Base-by-base conservation (phyloP, 2,329 filamentous ascomycete species). In the Apiospora koreana region DNA sequence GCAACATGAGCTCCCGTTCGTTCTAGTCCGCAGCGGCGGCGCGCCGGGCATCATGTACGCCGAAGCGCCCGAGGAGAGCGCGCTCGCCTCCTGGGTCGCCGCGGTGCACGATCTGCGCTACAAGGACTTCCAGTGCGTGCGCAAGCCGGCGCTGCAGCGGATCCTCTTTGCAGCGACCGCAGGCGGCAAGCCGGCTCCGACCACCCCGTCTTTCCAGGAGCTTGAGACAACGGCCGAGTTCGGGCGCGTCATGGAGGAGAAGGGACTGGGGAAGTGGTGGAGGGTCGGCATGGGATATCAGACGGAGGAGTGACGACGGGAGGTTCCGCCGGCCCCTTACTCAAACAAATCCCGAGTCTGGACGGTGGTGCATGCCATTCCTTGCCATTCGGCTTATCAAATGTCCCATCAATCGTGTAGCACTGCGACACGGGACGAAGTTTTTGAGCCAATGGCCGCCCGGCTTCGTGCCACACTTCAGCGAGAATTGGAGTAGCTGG, bases 21-120 rank as follows among this genome's bases (percentile, higher is more conserved):
- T 92, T 1, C 82, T 94, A 3, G 82, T 94, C 1, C 87, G 92
- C 35, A 90, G 87, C 72, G 92, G 92, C 14, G 89, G 90, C 1
- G 87, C 87, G 31, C 93, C 93, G 0, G 93, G 93, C 1, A 90
- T 95, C 74, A 94, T 95, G 92, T 93, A 94, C 77, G 92, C 91
- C 67, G 91, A 93, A 77, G 88, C 89, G 1, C 73, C 74, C 4
- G 81, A 85, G n/a, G 85, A 87, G 74, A 75, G 76, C 1, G 83
- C 83, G 1, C 87, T 94, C 3, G 84, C 83, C 70, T 83, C 84
- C 18, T 94, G 92, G 92, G 89, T 94, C 5, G 83, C 82, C 14
- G 82, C 83, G 1, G 91, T 94, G 2, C 88, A 92, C 69, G 85
- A 85, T 35, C 80, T 94, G 54, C 85, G 90, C 8, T 94, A 94